Evolutionary conservation across 2,329 filamentous ascomycete species (phyloP).

Genomic region (Colletotrichum lentis): DNA sequence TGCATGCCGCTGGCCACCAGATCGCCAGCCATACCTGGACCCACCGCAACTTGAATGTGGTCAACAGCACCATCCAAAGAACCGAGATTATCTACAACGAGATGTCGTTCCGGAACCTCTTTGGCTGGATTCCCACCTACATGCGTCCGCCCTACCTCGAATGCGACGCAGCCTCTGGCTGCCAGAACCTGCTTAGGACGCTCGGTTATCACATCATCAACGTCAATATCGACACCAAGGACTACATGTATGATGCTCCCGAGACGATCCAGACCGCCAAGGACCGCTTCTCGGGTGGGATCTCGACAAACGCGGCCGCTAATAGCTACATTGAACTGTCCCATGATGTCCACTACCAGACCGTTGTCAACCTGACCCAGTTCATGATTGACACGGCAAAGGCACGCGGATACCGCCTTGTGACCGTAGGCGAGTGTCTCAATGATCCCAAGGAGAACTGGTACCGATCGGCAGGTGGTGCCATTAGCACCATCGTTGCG

Average conservation of each 20-base stretch:
- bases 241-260: constrained; percentile 63
- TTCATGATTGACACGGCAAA: constrained; percentile 55
- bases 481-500: constrained; percentile 30
- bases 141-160: constrained; percentile 54
- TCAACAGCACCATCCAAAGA: constrained; percentile 40
- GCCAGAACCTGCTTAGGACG: constrained; percentile 39
- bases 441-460: constrained; percentile 60
- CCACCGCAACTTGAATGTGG: constrained; percentile 44
- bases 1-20: constrained; percentile 55
- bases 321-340: constrained; percentile 56
- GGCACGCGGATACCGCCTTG: constrained; percentile 55
- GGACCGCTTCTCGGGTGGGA: constrained; percentile 52
- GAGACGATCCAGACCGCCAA: constrained; percentile 54
- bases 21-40: constrained; percentile 56
- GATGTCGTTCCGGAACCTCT: constrained; percentile 49
- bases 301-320: constrained; percentile 41
- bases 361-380: constrained; percentile 45
- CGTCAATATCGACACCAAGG: constrained; percentile 69
- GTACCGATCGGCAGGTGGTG: constrained; percentile 54
- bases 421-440: constrained; percentile 66
- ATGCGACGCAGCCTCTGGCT: constrained; percentile 33
- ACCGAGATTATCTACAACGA: constrained; percentile 46
- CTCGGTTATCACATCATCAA: constrained; percentile 66
- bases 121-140: constrained; percentile 54
- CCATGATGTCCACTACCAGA: constrained; percentile 52